Conservation (phyloP, 495 filamentous ascomycete genomes). For the Corynascus novoguineensis region DNA sequence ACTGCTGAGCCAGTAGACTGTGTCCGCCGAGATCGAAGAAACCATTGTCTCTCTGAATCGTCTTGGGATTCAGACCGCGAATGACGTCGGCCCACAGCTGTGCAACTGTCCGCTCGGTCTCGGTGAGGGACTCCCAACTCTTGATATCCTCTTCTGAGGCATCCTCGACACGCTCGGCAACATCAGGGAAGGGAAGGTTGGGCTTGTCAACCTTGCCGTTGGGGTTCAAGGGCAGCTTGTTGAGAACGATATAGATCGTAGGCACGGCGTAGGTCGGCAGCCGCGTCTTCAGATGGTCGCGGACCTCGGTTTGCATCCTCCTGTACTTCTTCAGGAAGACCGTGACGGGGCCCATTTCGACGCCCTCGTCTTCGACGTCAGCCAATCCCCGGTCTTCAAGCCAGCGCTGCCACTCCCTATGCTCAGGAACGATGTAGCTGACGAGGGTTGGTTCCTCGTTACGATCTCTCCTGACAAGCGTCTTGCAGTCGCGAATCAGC, state of each 20-base stretch:
- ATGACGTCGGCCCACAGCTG: constrained; percentile 44
- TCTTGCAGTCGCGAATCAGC: constrained; percentile 80
- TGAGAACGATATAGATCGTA: constrained; percentile 68
- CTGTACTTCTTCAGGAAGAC: constrained; percentile 57
- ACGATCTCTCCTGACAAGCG: constrained; percentile 78
- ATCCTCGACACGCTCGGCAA: constrained; percentile 42
- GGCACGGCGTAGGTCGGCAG: constrained; percentile 81
- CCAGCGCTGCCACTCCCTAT: constrained; percentile 65
- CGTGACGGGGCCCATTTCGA: constrained; percentile 39
- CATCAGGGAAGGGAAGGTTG: constrained; percentile 84
- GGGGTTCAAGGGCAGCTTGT: constrained; percentile 80
- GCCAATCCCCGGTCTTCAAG: constrained; percentile 50
- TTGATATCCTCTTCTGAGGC: constrained; percentile 64
- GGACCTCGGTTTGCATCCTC: constrained; percentile 65
- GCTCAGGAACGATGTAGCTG: constrained; percentile 85
- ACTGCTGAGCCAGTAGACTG: constrained; percentile 78
- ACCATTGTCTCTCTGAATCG: constrained; percentile 57
- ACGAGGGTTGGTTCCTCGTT: constrained; percentile 87
- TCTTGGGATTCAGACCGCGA: constrained; percentile 51
- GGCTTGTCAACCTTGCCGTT: constrained; percentile 94
- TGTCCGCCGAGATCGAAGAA: constrained; percentile 92
- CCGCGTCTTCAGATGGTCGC: constrained; percentile 66
- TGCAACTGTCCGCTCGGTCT: constrained; percentile 36
- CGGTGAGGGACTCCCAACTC: constrained; percentile 56
- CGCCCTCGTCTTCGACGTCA: constrained; percentile 45